These are phyloP conservation scores for Plasmodium malariae DNA, from an alignment of 169 alveolate genomes.

Conservation along the genomic window DNA sequence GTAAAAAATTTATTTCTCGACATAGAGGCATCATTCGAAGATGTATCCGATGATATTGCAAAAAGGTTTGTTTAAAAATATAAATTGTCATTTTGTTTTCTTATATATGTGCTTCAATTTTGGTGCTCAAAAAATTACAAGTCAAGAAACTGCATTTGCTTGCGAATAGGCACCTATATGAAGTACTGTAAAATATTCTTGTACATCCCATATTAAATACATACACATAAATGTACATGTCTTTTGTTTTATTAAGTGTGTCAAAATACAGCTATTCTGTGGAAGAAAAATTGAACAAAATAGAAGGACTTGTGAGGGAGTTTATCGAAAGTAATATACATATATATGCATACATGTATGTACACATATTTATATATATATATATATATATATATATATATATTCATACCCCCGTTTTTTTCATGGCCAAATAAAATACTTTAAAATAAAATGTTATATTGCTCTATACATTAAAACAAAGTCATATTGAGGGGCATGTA, in stretches of 20 bases:
- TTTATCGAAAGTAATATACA: conserved; percentile 51
- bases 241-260: conserved; percentile 19
- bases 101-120: neutral
- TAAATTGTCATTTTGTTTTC: neutral
- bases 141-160: neutral
- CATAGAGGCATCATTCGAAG: conserved; percentile 52
- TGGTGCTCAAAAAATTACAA: neutral
- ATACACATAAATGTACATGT: neutral
- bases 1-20: conserved; percentile 42
- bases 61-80: conserved; percentile 14
- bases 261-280: conserved; percentile 38
- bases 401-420: neutral
- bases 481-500: too few relatives aligned
- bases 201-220: neutral
- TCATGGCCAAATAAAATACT: neutral
- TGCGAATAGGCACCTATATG: neutral
- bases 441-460: neutral
- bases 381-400: neutral
- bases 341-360: neutral
- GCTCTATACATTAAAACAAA: neutral
- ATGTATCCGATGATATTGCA: conserved; percentile 42
- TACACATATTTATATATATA: neutral
- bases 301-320: conserved; percentile 21
- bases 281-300: conserved; percentile 51
- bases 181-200: neutral